A percentile compares a stretch with the other conserved stretches of the same genome.
Conservation (phyloP, 2,329 filamentous ascomycete species). For the Grosmannia serpens region DNA sequence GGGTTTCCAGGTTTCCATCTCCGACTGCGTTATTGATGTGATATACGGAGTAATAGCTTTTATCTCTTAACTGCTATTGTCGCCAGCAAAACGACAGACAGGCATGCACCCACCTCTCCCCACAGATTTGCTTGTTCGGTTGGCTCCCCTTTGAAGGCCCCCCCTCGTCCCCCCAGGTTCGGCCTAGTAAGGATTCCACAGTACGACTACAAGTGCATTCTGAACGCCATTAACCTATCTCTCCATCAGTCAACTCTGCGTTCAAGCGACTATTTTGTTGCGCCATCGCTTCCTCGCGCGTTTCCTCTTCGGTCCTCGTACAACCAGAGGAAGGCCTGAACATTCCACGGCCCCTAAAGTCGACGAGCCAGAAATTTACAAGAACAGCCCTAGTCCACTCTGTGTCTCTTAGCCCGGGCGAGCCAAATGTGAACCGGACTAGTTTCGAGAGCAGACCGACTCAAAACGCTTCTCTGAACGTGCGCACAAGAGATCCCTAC, state of each 20-base stretch:
- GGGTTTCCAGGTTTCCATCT: too few species aligned
- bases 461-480: background rate
- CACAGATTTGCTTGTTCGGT: background rate
- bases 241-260: background rate
- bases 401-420: background rate
- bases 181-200: background rate
- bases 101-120: background rate
- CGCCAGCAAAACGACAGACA: background rate
- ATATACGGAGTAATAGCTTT: too few species aligned
- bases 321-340: background rate
- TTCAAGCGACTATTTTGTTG: background rate
- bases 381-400: background rate
- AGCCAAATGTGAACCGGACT: background rate
- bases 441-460: background rate
- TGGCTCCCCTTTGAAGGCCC: background rate
- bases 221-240: background rate
- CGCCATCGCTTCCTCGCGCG: conserved; percentile 8
- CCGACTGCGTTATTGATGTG: too few species aligned
- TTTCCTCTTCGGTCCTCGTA: conserved; percentile 10
- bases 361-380: background rate
- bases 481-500: background rate
- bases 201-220: background rate
- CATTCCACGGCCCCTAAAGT: background rate
- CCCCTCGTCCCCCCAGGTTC: background rate
- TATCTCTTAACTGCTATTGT: background rate